Evolutionary conservation across 768 basidiomycete species (phyloP).

Genomic region (Tulasnella sp.): DNA sequence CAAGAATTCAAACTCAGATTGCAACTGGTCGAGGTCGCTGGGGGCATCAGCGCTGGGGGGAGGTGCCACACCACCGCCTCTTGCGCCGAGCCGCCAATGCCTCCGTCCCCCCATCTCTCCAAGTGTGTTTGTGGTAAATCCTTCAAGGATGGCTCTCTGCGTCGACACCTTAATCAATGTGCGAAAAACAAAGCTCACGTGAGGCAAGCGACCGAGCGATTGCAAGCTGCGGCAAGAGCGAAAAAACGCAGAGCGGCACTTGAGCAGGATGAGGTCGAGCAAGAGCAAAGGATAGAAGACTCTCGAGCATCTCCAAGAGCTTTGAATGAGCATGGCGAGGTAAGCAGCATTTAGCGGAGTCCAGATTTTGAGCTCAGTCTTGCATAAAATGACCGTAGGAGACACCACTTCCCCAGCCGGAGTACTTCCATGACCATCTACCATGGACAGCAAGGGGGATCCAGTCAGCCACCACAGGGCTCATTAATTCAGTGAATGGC

Average conservation of each 20-base stretch:
- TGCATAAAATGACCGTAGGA: too few species aligned
- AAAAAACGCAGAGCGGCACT: neutral
- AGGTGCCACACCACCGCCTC: neutral
- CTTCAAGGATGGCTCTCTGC: neutral
- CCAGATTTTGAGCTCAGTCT: too few species aligned
- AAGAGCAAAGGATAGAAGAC: neutral
- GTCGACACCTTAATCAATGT: neutral
- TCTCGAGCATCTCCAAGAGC: neutral
- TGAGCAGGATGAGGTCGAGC: neutral
- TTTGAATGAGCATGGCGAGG: too few species aligned
- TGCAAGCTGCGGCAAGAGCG: neutral
- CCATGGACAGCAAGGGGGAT: too few species aligned
- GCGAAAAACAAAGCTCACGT: neutral
- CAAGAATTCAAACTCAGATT: neutral
- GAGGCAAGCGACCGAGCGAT: neutral
- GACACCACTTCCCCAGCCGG: too few species aligned
- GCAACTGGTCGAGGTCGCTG: neutral
- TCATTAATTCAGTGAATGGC: too few species aligned
- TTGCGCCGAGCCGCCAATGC: neutral
- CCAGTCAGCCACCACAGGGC: too few species aligned
- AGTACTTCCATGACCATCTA: too few species aligned
- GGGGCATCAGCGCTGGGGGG: neutral
- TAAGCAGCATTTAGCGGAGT: too few species aligned
- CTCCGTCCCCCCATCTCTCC: neutral
- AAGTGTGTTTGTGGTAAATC: neutral